phyloP scores from a whole-genome alignment of 2,329 filamentous ascomycete genomes.

The Fonsecaea nubica region DNA sequence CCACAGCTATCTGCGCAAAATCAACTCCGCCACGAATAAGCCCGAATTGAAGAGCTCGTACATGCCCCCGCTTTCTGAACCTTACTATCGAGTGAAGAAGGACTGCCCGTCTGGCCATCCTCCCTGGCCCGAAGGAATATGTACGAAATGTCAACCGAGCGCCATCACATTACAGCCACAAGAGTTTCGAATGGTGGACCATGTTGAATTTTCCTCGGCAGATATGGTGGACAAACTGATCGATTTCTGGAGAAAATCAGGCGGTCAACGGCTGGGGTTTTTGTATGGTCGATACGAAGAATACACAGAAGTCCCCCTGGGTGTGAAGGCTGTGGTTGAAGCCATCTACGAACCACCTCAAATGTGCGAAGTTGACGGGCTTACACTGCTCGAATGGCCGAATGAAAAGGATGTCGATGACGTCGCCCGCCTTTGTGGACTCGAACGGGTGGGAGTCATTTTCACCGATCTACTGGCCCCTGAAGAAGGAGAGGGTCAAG shows the following conservation, averaged over 20 bases:
- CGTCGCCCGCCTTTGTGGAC: conserved; percentile 79
- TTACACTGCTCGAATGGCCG: conserved; percentile 83
- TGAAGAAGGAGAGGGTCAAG: conserved; percentile 79
- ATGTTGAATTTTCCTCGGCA: conserved; percentile 91
- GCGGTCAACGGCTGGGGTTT: conserved; percentile 83
- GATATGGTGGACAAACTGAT: conserved; percentile 87
- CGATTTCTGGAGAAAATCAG: conserved; percentile 88
- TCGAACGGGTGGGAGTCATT: conserved; percentile 89
- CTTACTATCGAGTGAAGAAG: conserved; percentile 85
- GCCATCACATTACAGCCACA: conserved; percentile 95
- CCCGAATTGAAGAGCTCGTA: conserved; percentile 92
- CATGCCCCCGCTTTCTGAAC: conserved; percentile 92
- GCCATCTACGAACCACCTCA: conserved; percentile 97
- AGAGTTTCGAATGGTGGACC: conserved; percentile 94
- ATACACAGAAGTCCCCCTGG: conserved; percentile 90
- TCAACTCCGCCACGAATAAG: conserved; percentile 96
- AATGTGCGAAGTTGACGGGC: conserved; percentile 83
- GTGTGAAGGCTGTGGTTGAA: conserved; percentile 93
- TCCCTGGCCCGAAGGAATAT: conserved; percentile 94
- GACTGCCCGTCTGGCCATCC: conserved; percentile 94
- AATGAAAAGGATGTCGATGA: conserved; percentile 82
- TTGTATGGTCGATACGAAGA: conserved; percentile 90
- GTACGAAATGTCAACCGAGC: conserved; percentile 96
- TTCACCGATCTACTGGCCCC: conserved; percentile 91
- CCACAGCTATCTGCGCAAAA: conserved; percentile 90